Percentiles rank a stretch among this genome's conserved stretches.
Evolutionary conservation across 2,329 filamentous ascomycete species (phyloP).

Genomic region (Salinomyces thailandicus): DNA sequence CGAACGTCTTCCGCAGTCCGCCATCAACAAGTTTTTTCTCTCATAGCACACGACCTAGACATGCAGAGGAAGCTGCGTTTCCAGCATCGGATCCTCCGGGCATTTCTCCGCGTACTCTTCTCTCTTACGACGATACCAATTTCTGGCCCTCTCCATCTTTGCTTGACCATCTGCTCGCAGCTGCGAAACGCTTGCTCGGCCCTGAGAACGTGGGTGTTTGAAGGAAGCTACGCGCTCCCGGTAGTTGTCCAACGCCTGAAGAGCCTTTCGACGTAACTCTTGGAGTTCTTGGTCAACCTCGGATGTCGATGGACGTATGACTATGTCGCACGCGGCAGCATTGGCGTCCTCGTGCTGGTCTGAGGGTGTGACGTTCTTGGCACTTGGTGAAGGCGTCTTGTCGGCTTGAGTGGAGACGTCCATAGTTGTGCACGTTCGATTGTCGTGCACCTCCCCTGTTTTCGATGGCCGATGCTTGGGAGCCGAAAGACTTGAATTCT

Average conservation of each 20-base stretch:
- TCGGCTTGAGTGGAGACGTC: too few species aligned
- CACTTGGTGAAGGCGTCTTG: too few species aligned
- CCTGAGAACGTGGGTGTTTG: neutral
- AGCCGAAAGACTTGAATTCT: neutral
- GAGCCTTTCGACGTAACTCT: neutral
- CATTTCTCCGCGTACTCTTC: neutral
- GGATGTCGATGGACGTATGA: too few species aligned
- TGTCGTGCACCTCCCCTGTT: neutral
- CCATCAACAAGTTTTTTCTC: too few species aligned
- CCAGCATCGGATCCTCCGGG: neutral
- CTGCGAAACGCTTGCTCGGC: neutral
- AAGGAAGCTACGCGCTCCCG: neutral
- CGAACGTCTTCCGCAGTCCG: too few species aligned
- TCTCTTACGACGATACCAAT: neutral
- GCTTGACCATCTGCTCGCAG: neutral
- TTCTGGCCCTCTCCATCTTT: neutral
- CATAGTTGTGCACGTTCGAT: too few species aligned
- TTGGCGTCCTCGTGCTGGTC: neutral
- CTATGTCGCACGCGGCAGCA: too few species aligned
- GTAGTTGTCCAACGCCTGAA: neutral
- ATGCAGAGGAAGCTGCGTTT: neutral
- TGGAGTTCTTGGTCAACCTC: neutral
- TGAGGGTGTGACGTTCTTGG: too few species aligned
- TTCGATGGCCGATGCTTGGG: neutral
- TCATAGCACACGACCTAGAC: too few species aligned